Percentiles rank a stretch among this genome's conserved stretches.
These are phyloP conservation scores for Pyricularia sp. DNA, from an alignment of 2,329 filamentous ascomycete genomes.

Conservation along the genomic window DNA sequence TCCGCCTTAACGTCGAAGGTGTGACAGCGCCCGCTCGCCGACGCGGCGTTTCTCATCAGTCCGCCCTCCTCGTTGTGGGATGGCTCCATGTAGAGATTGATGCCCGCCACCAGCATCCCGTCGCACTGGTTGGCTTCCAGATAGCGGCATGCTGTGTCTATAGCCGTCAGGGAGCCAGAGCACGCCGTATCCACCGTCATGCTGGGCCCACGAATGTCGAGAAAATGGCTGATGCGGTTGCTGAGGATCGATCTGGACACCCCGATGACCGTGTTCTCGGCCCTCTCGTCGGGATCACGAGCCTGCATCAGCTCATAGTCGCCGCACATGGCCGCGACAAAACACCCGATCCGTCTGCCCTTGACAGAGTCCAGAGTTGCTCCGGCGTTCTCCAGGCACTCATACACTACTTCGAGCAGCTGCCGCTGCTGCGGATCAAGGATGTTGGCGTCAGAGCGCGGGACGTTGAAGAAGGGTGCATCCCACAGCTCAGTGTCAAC, in stretches of 20 bases:
- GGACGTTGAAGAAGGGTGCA: slow-evolving; percentile 24
- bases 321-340: slow-evolving; percentile 8
- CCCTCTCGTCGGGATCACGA: neutral
- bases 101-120: slow-evolving; percentile 1
- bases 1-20: slow-evolving; percentile 29
- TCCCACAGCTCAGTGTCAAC: slow-evolving; percentile 26
- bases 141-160: slow-evolving; percentile 2
- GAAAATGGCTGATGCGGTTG: slow-evolving; percentile 25
- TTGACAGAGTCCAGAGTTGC: slow-evolving; percentile 10
- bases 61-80: slow-evolving; percentile 7
- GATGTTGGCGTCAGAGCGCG: slow-evolving; percentile 18
- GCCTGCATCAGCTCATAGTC: neutral
- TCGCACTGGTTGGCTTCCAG: slow-evolving; percentile 5
- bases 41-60: slow-evolving; percentile 11
- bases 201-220: slow-evolving; percentile 24
- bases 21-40: slow-evolving; percentile 13
- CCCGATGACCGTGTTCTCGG: neutral
- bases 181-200: slow-evolving; percentile 28
- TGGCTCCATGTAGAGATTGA: slow-evolving; percentile 1
- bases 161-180: slow-evolving; percentile 23
- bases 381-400: slow-evolving; percentile 21
- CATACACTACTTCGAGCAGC: slow-evolving; percentile 24
- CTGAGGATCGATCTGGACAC: slow-evolving; percentile 14
- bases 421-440: slow-evolving; percentile 24
- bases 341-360: slow-evolving; percentile 14